These are phyloP conservation scores for Penicillium canariense DNA, from an alignment of 495 filamentous ascomycete genomes.

Conservation along the genomic window DNA sequence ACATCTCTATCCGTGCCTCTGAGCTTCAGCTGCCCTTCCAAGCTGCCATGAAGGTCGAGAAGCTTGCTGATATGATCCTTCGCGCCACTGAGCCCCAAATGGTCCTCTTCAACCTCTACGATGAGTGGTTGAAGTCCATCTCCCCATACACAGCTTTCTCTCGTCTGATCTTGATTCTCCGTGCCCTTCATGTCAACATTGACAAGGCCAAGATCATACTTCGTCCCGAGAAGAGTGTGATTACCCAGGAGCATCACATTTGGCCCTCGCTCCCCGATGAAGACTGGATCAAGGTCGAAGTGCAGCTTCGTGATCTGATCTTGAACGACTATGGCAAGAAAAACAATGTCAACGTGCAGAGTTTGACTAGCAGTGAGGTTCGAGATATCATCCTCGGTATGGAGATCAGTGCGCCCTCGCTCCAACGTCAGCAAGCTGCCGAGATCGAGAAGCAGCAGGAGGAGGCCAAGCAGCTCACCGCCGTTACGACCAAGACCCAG, in stretches of 20 bases:
- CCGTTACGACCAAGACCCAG: constrained; percentile 96
- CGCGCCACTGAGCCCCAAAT: constrained; percentile 98
- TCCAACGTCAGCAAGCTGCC: constrained; percentile 98
- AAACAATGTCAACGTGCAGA: constrained; percentile 98
- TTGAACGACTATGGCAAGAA: constrained; percentile 99
- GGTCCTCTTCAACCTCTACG: constrained; percentile 99
- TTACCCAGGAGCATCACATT: constrained; percentile 98
- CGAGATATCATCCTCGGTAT: constrained; percentile 99
- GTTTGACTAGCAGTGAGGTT: constrained; percentile 93
- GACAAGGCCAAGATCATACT: constrained; percentile 98
- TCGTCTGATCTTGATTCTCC: constrained; percentile 88
- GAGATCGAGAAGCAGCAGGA: constrained; percentile 99
- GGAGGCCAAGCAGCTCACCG: constrained; percentile 93
- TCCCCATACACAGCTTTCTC: constrained; percentile 99
- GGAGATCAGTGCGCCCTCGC: constrained; percentile 97
- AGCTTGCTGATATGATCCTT: constrained; percentile 98
- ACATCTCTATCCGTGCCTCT: constrained; percentile 97
- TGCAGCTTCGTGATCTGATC: constrained; percentile 91
- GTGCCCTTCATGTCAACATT: constrained; percentile 94
- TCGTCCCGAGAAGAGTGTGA: constrained; percentile 96
- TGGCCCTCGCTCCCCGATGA: constrained; percentile 95
- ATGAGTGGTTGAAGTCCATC: constrained; percentile 98
- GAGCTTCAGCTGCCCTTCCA: constrained; percentile 99
- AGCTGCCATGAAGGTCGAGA: constrained; percentile 99
- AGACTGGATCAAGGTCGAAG: constrained; percentile 99